Conservation (phyloP, 2,329 filamentous ascomycete species). For the Balansia obtecta region DNA sequence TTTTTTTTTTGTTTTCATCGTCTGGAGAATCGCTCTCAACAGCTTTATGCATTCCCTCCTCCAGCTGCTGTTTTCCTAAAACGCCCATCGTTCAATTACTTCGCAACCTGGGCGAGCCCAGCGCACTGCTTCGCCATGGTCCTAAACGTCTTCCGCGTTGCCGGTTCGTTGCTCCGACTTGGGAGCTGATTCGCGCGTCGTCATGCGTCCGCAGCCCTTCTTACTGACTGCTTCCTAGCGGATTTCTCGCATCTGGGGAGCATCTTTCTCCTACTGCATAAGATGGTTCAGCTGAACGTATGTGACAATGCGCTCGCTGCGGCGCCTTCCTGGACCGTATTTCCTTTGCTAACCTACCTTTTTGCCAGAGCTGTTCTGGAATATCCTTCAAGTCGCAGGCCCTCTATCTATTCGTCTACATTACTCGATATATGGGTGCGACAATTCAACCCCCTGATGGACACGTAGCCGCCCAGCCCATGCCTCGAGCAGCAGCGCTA, state of each 20-base stretch:
- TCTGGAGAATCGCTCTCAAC: background rate
- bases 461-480: background rate
- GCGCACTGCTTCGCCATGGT: conserved; percentile 23
- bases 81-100: no score
- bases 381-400: conserved; percentile 99
- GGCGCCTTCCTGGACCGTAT: background rate
- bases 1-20: no score
- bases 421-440: conserved; percentile 79
- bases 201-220: conserved; percentile 6
- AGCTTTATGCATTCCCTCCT: background rate
- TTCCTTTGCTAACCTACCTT: conserved; percentile 1
- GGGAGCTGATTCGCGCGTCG: conserved; percentile 8
- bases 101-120: background rate
- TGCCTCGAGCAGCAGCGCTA: background rate
- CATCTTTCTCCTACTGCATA: conserved; percentile 88
- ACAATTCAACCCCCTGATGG: background rate
- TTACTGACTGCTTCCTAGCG: conserved; percentile 38
- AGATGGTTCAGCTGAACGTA: conserved; percentile 90
- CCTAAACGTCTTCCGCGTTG: conserved; percentile 47
- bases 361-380: conserved; percentile 73
- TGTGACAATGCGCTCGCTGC: conserved; percentile 17
- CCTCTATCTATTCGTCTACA: conserved; percentile 85
- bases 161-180: conserved; percentile 29
- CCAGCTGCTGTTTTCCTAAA: no score
- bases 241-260: conserved; percentile 93